Base-by-base conservation (phyloP, 257 asterid genomes). In the Solanum sitiens region DNA sequence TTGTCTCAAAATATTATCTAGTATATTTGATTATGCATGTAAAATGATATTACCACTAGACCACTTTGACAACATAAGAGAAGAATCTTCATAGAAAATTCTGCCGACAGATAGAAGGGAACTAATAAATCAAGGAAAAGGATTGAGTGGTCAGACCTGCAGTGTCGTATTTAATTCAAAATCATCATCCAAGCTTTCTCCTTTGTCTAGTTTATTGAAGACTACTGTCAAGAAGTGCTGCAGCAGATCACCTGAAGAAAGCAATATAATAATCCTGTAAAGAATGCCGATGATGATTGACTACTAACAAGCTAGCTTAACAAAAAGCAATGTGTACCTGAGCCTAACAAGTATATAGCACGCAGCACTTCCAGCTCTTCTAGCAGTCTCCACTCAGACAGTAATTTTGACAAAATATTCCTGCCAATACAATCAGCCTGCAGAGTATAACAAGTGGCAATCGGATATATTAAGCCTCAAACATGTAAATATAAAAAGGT, bases 381-480 rank as follows among this genome's bases (percentile, higher is more conserved):
- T 85, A 97, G 90, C 91, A 97, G 93, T 87, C 96, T 91, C 99
- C 99, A 97, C 30, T 96, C 99, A 87, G 90, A 63, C 25, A 96
- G 93, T 88, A 97, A 92, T 85, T 95, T 96, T 61, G 98, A 93
- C 94, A 95, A 83, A 93, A 97, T 94, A 87, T 92, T 93, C 91
- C 93, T 92, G 89, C 99, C 99, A 87, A 96, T 94, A 90, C 91
- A 92, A 91, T 95, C 98, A 85, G 97, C 97, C 99, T 96, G 96
- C 92, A 91, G 82, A 20, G 84, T 50, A 32, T 87, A 87, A 87
- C 7, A 88, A 75, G 83, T 82, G 72, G 87, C 67, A 37, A 63
- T 73, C 85, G 76, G 42, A 56, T 87, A 32, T 63, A 68, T 72
- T 39, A 83, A 63, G 77, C 67, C 12, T 53, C 37, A 63, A 87